Evolutionary conservation across 2,329 filamentous ascomycete genomes (phyloP).

Genomic region (Botrytis hyacinthi): DNA sequence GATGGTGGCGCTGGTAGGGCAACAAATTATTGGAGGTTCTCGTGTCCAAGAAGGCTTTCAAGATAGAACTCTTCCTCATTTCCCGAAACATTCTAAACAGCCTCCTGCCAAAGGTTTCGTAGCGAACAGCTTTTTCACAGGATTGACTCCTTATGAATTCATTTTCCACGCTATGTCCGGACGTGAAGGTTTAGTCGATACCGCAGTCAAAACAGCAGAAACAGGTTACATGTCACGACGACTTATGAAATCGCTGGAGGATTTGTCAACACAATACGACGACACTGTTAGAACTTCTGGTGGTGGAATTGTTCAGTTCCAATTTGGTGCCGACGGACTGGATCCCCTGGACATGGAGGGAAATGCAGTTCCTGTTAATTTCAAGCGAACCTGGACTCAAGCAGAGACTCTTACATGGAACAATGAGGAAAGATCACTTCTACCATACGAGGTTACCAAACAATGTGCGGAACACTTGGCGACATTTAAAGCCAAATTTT

Average conservation of each 20-base stretch:
- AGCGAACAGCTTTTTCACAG: constrained; percentile 94
- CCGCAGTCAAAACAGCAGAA: constrained; percentile 97
- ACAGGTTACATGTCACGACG: constrained; percentile 99
- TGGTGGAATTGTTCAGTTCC: constrained; percentile 89
- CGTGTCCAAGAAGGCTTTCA: constrained; percentile 96
- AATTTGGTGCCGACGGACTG: constrained; percentile 92
- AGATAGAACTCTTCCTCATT: constrained; percentile 90
- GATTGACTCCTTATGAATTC: constrained; percentile 86
- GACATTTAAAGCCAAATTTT: constrained; percentile 63
- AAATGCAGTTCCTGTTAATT: constrained; percentile 85
- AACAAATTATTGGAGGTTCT: constrained; percentile 93
- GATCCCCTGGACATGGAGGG: constrained; percentile 99
- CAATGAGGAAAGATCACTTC: constrained; percentile 70
- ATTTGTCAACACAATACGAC: constrained; percentile 90
- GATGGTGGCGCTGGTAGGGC: constrained; percentile 96
- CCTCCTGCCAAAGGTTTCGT: constrained; percentile 98
- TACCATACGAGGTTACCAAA: constrained; percentile 69
- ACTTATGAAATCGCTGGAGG: constrained; percentile 96
- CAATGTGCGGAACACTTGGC: constrained; percentile 68
- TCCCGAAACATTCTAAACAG: constrained; percentile 86
- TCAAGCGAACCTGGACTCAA: constrained; percentile 87
- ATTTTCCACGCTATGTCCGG: constrained; percentile 98
- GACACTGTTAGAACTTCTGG: constrained; percentile 90
- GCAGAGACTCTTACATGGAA: constrained; percentile 73
- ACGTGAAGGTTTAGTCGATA: constrained; percentile 97